Evolutionary conservation across 202 grass and related monocot genomes (phyloP).

Genomic region (Dendrocalamus latiflorus): DNA sequence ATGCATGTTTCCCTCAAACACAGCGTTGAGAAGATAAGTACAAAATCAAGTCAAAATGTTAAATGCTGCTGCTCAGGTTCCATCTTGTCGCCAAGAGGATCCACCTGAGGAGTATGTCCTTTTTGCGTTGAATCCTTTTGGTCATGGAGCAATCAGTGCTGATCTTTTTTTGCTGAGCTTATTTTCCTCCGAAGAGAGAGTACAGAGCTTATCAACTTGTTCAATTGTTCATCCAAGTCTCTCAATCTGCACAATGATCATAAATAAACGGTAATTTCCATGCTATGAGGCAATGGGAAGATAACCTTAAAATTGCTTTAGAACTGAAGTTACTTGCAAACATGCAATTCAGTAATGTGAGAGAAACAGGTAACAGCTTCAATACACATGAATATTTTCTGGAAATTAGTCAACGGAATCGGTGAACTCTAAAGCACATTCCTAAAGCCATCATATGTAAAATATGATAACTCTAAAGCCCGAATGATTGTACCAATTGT

Average conservation of each 20-base stretch:
- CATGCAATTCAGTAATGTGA: background rate
- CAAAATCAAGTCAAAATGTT: too few species aligned
- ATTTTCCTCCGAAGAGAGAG: background rate
- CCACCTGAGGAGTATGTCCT: conserved; percentile 26
- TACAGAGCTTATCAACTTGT: background rate
- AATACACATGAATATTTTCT: too few species aligned
- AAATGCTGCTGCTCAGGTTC: background rate
- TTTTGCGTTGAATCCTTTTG: background rate
- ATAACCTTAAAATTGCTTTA: background rate
- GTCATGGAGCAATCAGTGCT: background rate
- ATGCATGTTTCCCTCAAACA: too few species aligned
- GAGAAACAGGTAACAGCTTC: background rate
- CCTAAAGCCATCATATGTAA: too few species aligned
- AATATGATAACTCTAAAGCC: too few species aligned
- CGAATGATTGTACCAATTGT: too few species aligned
- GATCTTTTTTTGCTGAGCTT: too few species aligned
- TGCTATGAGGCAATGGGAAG: background rate
- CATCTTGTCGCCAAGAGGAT: conserved; percentile 66
- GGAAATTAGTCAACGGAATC: too few species aligned
- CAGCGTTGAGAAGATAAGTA: too few species aligned
- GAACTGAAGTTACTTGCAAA: background rate
- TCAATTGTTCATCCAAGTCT: conserved; percentile 30
- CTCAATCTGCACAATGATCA: conserved; percentile 41
- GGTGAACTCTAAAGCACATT: too few species aligned
- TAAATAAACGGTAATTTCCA: background rate